phyloP scores from a whole-genome alignment of 2,329 filamentous ascomycete genomes.

The Leptodontidium sp. region DNA sequence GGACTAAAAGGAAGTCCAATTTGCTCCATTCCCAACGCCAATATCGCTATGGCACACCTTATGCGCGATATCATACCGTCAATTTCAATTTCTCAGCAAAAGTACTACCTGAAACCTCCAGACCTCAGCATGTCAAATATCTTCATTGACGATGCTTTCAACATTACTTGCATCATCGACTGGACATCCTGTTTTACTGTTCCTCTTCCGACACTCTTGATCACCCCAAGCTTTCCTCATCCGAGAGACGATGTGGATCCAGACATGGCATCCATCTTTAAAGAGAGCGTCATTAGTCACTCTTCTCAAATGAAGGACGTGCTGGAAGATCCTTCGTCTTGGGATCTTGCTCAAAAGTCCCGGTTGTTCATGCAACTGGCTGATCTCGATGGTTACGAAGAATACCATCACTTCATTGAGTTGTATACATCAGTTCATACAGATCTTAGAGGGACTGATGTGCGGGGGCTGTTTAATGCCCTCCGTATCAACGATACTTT shows the following conservation, averaged over 20 bases:
- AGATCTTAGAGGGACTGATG: slow-evolving; percentile 13
- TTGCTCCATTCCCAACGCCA: too few species aligned
- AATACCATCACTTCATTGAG: slow-evolving; percentile 18
- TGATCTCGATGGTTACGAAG: slow-evolving; percentile 18
- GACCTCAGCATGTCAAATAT: slow-evolving; percentile 20
- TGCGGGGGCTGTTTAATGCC: slow-evolving; percentile 13
- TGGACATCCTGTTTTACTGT: slow-evolving; percentile 19
- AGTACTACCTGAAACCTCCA: slow-evolving; percentile 21
- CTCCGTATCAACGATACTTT: slow-evolving; percentile 19
- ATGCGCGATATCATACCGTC: slow-evolving; percentile 19
- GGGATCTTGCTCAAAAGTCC: slow-evolving; percentile 21
- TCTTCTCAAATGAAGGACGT: slow-evolving; percentile 18
- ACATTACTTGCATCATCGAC: slow-evolving; percentile 21
- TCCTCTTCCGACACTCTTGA: slow-evolving; percentile 19
- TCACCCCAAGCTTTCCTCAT: slow-evolving; percentile 19
- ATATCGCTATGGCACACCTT: slow-evolving; percentile 15
- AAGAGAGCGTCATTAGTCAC: slow-evolving; percentile 17
- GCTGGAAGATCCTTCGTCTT: slow-evolving; percentile 10
- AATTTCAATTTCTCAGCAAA: slow-evolving; percentile 20
- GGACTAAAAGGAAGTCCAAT: too few species aligned
- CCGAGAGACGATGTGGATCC: slow-evolving; percentile 17
- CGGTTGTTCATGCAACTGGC: slow-evolving; percentile 16
- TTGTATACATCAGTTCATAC: slow-evolving; percentile 20
- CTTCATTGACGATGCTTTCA: slow-evolving; percentile 20
- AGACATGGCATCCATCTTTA: slow-evolving; percentile 17